Evolutionary conservation across 768 basidiomycete species (phyloP).

Genomic region (Boletellus ananiceps): DNA sequence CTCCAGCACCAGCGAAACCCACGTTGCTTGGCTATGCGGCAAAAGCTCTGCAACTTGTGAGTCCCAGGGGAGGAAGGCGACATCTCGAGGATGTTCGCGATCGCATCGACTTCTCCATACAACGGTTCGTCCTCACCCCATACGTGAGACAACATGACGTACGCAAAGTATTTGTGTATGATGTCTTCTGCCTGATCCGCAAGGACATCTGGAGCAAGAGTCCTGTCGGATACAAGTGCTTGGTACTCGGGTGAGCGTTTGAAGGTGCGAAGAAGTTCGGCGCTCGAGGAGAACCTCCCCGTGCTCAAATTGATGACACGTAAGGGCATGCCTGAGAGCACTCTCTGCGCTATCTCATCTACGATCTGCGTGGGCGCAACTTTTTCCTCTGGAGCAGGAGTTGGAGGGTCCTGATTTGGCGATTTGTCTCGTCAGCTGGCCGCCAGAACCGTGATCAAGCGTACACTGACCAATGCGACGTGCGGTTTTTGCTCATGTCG

Average conservation of each 20-base stretch:
- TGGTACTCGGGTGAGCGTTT: conserved; percentile 12
- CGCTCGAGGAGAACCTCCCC: conserved; percentile 16
- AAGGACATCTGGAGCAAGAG: conserved; percentile 5
- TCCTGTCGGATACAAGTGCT: conserved; percentile 10
- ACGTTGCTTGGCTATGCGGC: conserved; percentile 14
- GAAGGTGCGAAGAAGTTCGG: conserved; percentile 16
- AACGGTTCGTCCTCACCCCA: conserved; percentile 27
- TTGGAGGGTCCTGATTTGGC: background rate
- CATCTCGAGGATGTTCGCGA: conserved; percentile 16
- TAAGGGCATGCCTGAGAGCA: conserved; percentile 19
- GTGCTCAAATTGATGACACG: conserved; percentile 20
- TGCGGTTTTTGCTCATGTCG: background rate
- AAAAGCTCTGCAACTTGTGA: conserved; percentile 22
- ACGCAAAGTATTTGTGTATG: conserved; percentile 21
- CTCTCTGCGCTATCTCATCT: conserved; percentile 17
- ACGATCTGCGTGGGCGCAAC: conserved; percentile 8
- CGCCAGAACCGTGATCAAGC: background rate
- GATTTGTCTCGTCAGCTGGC: background rate
- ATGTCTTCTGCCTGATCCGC: conserved; percentile 13
- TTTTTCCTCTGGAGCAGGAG: conserved; percentile 5
- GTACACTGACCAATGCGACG: conserved; percentile 2
- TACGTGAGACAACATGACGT: conserved; percentile 27
- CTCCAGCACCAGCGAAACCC: conserved; percentile 27
- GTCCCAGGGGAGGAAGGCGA: conserved; percentile 13
- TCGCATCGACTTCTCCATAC: conserved; percentile 14